Evolutionary conservation across 495 filamentous ascomycete genomes (phyloP).

Genomic region (Evansstolkia leycettana): DNA sequence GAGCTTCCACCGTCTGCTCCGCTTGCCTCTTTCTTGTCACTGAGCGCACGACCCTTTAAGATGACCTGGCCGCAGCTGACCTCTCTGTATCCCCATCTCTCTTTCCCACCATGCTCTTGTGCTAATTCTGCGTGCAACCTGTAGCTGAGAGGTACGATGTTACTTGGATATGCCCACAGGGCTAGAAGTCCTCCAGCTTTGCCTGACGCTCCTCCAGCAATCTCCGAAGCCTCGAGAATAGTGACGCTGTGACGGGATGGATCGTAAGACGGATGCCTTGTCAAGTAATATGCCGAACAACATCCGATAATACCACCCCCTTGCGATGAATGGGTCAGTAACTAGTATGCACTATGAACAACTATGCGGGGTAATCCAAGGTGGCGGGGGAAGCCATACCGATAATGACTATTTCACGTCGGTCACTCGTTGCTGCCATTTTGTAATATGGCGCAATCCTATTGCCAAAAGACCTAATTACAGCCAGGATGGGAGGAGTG

Average conservation of each 20-base stretch:
- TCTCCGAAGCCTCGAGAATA: slow-evolving; percentile 75
- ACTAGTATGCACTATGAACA: slow-evolving; percentile 5
- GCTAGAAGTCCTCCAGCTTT: slow-evolving; percentile 90
- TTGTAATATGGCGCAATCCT: slow-evolving; percentile 12
- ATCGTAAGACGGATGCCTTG: slow-evolving; percentile 76
- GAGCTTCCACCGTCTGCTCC: slow-evolving; percentile 17
- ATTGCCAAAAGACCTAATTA: slow-evolving; percentile 7
- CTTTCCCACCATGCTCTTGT: slow-evolving; percentile 67
- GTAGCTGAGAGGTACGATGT: slow-evolving; percentile 80
- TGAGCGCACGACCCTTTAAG: slow-evolving; percentile 38
- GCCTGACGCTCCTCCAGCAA: slow-evolving; percentile 85
- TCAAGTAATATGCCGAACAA: slow-evolving; percentile 88
- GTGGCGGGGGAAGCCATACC: slow-evolving; percentile 33
- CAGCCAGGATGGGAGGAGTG: slow-evolving; percentile 16
- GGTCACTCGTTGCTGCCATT: slow-evolving; percentile 25
- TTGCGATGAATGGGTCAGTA: slow-evolving; percentile 19
- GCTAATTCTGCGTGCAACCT: slow-evolving; percentile 72
- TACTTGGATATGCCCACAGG: slow-evolving; percentile 83
- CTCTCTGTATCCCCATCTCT: slow-evolving; percentile 79
- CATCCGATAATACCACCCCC: slow-evolving; percentile 93
- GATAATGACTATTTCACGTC: slow-evolving; percentile 57
- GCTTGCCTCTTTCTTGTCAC: slow-evolving; percentile 20
- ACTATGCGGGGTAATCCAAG: slow-evolving; percentile 18
- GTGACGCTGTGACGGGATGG: slow-evolving; percentile 65
- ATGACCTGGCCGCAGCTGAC: slow-evolving; percentile 65